These are phyloP conservation scores for Alternaria arborescens DNA, from an alignment of 2,329 filamentous ascomycete genomes.

Conservation along the genomic window DNA sequence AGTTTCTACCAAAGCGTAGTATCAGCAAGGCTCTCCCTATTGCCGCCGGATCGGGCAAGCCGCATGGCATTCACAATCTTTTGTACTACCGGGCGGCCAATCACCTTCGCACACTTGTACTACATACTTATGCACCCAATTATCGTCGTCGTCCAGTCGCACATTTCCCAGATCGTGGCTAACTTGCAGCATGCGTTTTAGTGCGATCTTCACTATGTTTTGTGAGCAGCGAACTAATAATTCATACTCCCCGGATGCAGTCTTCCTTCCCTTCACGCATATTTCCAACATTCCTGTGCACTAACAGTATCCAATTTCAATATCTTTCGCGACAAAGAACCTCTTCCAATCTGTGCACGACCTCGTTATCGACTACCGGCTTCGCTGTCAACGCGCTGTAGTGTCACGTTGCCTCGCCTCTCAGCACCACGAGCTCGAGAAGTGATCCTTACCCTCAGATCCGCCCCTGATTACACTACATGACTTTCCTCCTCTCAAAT, in stretches of 20 bases:
- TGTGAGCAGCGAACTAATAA: not conserved
- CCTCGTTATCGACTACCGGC: slow-evolving; percentile 13
- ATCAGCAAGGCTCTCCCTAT: slow-evolving; percentile 11
- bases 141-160: slow-evolving; percentile 14
- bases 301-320: not conserved
- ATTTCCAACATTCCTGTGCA: not conserved
- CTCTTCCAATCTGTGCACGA: slow-evolving; percentile 1
- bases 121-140: slow-evolving; percentile 13
- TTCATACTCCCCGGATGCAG: not conserved
- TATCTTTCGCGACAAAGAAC: not conserved
- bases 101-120: slow-evolving; percentile 15
- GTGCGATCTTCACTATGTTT: slow-evolving; percentile 2
- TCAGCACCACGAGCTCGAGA: slow-evolving; percentile 27
- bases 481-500: slow-evolving; percentile 27
- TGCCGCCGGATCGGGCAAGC: slow-evolving; percentile 15
- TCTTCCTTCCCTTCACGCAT: not conserved
- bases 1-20: slow-evolving; percentile 4
- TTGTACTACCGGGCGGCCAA: slow-evolving; percentile 18
- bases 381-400: slow-evolving; percentile 24
- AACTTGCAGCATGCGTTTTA: not conserved
- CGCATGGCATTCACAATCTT: slow-evolving; percentile 14
- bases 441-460: slow-evolving; percentile 29
- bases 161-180: slow-evolving; percentile 10
- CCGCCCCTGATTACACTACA: slow-evolving; percentile 31
- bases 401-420: slow-evolving; percentile 34